Conservation (phyloP, 2,329 filamentous ascomycete species). For the Magnaporthiopsis poae region DNA sequence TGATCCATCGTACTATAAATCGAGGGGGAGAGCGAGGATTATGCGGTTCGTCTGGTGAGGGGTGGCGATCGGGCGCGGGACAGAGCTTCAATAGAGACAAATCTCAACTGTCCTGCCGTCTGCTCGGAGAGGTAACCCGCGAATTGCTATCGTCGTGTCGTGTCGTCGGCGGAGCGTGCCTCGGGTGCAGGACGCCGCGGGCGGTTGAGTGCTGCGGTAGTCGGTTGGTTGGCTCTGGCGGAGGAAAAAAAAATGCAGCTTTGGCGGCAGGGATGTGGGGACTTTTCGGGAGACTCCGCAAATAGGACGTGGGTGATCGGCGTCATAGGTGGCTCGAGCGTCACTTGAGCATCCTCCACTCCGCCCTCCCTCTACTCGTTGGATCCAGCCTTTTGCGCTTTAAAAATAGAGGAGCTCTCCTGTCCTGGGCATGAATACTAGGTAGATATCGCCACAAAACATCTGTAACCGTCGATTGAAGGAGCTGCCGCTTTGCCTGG, state of each 20-base stretch:
- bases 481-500: no score
- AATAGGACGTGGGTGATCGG: no score
- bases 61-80: background rate
- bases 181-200: no score
- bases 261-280: background rate
- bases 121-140: background rate
- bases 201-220: background rate
- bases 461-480: no score
- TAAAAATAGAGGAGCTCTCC: no score
- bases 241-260: constrained; percentile 4
- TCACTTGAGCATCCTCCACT: no score
- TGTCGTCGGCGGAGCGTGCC: background rate
- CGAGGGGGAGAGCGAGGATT: background rate
- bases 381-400: no score
- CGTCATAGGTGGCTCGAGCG: no score
- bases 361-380: no score
- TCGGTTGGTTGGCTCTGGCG: background rate
- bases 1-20: constrained; percentile 62
- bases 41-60: background rate
- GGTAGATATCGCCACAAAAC: no score
- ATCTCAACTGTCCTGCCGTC: background rate
- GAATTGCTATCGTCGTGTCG: background rate
- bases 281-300: background rate
- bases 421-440: no score
- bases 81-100: background rate